Conservation (phyloP, 2,329 filamentous ascomycete genomes). For the Claviceps paspali region DNA sequence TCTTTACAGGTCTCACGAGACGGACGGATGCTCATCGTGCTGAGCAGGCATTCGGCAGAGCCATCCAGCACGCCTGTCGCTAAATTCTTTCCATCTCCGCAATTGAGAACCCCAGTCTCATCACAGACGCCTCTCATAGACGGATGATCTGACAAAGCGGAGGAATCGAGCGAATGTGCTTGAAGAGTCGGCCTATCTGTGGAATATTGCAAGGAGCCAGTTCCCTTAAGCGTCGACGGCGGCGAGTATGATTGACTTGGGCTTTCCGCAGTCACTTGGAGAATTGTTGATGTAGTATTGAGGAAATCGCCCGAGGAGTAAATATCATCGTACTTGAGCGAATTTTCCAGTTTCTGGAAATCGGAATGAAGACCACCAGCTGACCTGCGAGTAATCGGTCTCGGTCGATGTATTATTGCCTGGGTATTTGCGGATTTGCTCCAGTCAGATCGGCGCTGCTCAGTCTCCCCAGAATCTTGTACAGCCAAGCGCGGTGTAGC, state of each 20-base stretch:
- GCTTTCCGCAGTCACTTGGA: neutral
- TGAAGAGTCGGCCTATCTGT: neutral
- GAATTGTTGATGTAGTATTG: neutral
- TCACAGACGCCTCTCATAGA: neutral
- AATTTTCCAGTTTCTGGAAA: neutral
- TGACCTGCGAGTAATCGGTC: conserved; percentile 37
- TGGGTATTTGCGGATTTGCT: conserved; percentile 6
- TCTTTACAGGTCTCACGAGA: conserved; percentile 6
- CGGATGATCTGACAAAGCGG: neutral
- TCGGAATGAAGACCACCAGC: neutral
- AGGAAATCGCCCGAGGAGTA: neutral
- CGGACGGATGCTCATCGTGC: neutral
- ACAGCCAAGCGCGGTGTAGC: neutral
- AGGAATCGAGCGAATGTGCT: neutral
- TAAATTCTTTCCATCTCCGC: conserved; percentile 19
- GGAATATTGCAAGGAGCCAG: neutral
- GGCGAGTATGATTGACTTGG: neutral
- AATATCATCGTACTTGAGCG: neutral
- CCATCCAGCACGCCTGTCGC: conserved; percentile 31
- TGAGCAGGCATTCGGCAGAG: conserved; percentile 7
- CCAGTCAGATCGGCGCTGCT: conserved; percentile 5
- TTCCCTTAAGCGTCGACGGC: neutral
- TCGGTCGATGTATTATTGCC: conserved; percentile 38
- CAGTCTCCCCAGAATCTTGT: conserved; percentile 35
- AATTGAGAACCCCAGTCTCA: conserved; percentile 1